Conservation (phyloP, 371 early-diverging fungal species). For the Apophysomyces variabilis region DNA sequence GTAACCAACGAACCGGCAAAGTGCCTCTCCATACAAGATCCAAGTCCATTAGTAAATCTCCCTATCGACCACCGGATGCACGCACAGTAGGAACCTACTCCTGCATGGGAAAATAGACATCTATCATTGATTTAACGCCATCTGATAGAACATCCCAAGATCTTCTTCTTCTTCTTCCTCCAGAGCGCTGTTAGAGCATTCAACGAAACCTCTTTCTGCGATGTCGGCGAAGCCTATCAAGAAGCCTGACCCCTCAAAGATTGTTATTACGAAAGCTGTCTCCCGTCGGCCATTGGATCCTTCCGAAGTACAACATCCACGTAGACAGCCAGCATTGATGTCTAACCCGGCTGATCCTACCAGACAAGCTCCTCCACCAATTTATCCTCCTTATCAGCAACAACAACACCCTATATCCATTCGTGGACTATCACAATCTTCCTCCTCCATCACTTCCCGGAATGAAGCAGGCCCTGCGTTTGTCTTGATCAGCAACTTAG, state of each 20-base stretch:
- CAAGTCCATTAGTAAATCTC: background rate
- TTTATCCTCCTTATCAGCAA: background rate
- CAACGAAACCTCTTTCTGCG: background rate
- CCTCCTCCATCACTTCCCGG: background rate
- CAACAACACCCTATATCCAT: background rate
- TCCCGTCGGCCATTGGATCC: background rate
- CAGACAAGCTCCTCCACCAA: background rate
- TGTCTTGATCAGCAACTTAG: constrained; percentile 42
- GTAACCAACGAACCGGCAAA: background rate
- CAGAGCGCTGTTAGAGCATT: background rate
- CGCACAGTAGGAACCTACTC: background rate
- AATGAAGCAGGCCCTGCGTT: constrained; percentile 29
- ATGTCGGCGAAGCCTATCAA: background rate
- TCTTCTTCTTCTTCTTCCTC: background rate
- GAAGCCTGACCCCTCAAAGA: constrained; percentile 17
- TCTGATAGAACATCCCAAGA: background rate
- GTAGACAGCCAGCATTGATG: background rate
- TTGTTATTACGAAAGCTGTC: constrained; percentile 25
- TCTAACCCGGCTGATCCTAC: background rate
- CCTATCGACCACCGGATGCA: background rate
- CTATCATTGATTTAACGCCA: background rate
- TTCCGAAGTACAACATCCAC: background rate
- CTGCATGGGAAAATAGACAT: background rate
- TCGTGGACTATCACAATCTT: constrained; percentile 1
- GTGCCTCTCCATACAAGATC: background rate